Base-by-base conservation (phyloP, 306 rosid species). In the Gleditsia sinensis region DNA sequence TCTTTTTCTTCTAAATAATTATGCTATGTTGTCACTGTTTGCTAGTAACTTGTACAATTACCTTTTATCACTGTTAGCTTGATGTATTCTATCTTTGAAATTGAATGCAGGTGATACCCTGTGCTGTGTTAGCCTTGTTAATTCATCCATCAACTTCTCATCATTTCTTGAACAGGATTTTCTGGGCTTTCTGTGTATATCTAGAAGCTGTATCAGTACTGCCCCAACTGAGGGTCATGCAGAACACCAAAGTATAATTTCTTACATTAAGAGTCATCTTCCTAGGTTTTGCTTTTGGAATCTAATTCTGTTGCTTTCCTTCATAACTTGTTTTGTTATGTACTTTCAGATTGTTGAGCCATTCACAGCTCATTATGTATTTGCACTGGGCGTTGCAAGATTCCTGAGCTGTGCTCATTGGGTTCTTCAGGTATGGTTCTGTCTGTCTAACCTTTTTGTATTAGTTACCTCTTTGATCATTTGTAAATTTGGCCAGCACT, bases 371-470 rank as follows among this genome's bases (percentile, higher is more conserved):
- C 99, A 94, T 81, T 94, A 94, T 20, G 97, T 94, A 49, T 94
- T 94, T 87, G 99, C 98, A 13, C 76, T 94, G 69, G 99, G 99
- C 2, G 89, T 94, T 4, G 99, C 99, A 39, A 89, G 99, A 86
- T 94, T 94, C 88, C 88, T 94, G 76, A 94, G 97, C 92, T 94
- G 99, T 85, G 99, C 99, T 50, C 99, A 94, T 81, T 94, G 99
- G 99, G 99, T 94, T 86, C 99, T 94, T 77, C 99, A 94, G 97
- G 99, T 90, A 76, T 65, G 86, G 54, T 83, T 49, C 20, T 72
- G 79, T 66, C 33, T 14, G 32, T 20, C 21, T 81, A 50, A 33
- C 53, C 6, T 48, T 12, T 16, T 4, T 62, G 48, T 40, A 49
- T 60, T 68, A 65, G 55, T 73, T 69, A 58, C 23, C 17, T 69